Evolutionary conservation across 768 basidiomycete genomes (phyloP).

Genomic region (Fomitopsis pulvina): DNA sequence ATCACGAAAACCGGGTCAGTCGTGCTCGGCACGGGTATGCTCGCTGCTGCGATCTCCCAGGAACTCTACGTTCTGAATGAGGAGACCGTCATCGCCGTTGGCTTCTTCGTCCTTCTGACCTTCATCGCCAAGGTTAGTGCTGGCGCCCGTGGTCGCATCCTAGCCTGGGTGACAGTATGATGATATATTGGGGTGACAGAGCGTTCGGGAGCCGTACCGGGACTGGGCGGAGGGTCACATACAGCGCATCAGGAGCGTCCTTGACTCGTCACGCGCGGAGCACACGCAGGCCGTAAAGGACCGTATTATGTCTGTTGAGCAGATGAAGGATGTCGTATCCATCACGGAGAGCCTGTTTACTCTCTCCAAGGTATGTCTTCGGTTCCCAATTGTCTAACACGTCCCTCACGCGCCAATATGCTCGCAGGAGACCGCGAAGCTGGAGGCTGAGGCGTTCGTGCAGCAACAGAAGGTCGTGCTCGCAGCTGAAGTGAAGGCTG

Average conservation of each 20-base stretch:
- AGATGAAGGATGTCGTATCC: conserved; percentile 94
- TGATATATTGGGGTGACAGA: conserved; percentile 31
- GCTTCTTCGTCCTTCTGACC: conserved; percentile 75
- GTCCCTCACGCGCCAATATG: neutral
- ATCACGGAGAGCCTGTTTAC: conserved; percentile 88
- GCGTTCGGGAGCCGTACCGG: conserved; percentile 79
- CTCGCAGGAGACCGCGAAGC: conserved; percentile 78
- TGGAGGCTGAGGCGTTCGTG: conserved; percentile 86
- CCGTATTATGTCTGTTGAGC: conserved; percentile 84
- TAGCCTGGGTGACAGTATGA: neutral
- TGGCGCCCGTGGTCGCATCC: neutral
- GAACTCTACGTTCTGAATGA: conserved; percentile 98
- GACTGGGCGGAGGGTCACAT: conserved; percentile 92
- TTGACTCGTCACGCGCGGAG: conserved; percentile 74
- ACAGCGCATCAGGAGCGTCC: conserved; percentile 72
- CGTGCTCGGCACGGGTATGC: conserved; percentile 81
- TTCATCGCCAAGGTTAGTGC: conserved; percentile 71
- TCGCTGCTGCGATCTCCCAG: conserved; percentile 91
- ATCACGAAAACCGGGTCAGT: conserved; percentile 94
- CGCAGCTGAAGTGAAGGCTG: conserved; percentile 84
- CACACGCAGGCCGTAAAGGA: conserved; percentile 92
- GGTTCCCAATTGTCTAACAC: neutral
- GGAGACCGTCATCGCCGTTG: conserved; percentile 84
- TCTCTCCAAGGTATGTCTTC: conserved; percentile 70
- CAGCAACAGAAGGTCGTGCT: conserved; percentile 85